phyloP scores from a whole-genome alignment of 1,284 basidiomycete species.

The Marasmius sp. region DNA sequence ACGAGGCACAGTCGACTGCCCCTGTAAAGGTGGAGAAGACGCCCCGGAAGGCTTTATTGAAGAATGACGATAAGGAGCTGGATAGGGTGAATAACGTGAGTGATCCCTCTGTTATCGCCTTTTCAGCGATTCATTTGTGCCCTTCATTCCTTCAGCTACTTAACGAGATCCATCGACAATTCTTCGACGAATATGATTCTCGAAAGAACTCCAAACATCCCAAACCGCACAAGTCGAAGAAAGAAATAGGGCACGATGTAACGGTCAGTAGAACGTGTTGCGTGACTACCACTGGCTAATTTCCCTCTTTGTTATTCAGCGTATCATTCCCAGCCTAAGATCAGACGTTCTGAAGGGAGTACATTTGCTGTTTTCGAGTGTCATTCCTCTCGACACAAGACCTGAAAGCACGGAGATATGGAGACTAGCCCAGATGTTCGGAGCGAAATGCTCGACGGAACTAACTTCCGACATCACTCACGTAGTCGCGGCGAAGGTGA shows the following conservation, averaged over 20 bases:
- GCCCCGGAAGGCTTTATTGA: slow-evolving; percentile 74
- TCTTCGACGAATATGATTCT: slow-evolving; percentile 67
- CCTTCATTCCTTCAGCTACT: slow-evolving; percentile 55
- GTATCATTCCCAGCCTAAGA: slow-evolving; percentile 84
- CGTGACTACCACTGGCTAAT: background rate
- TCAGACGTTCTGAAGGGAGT: slow-evolving; percentile 72
- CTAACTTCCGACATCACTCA: slow-evolving; percentile 79
- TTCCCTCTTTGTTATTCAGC: slow-evolving; percentile 37
- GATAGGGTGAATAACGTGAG: slow-evolving; percentile 71
- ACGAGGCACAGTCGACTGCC: slow-evolving; percentile 16
- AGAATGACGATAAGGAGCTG: slow-evolving; percentile 88
- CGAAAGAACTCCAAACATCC: slow-evolving; percentile 34
- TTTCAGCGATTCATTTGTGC: background rate
- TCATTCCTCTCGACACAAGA: slow-evolving; percentile 84
- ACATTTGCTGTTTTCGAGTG: slow-evolving; percentile 88
- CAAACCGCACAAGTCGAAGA: slow-evolving; percentile 32
- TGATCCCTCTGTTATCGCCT: slow-evolving; percentile 1
- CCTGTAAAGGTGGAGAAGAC: slow-evolving; percentile 36
- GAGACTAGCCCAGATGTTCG: slow-evolving; percentile 86
- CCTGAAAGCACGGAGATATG: slow-evolving; percentile 87
- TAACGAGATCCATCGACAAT: slow-evolving; percentile 72
- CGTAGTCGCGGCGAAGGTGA: slow-evolving; percentile 85
- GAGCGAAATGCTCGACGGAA: slow-evolving; percentile 77
- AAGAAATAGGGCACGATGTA: slow-evolving; percentile 49
- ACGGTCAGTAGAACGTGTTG: slow-evolving; percentile 44